phyloP scores from a whole-genome alignment of 2,329 filamentous ascomycete genomes.

The Colletotrichum neosansevieriae region DNA sequence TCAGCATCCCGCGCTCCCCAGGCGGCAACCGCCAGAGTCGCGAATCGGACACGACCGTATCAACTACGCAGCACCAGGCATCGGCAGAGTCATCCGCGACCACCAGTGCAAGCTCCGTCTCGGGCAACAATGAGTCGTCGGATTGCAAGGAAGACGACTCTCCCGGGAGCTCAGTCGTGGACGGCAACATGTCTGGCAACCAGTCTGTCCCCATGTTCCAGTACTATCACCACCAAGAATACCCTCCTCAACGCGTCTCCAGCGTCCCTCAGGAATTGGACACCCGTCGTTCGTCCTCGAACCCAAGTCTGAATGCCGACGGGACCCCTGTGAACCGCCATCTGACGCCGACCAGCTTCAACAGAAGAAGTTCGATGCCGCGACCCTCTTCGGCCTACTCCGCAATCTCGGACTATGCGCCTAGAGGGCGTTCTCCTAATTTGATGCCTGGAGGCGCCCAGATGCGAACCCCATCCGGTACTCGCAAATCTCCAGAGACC shows the following conservation, averaged over 20 bases:
- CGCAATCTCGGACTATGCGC: conserved; percentile 74
- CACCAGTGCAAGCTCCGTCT: conserved; percentile 69
- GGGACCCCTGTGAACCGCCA: conserved; percentile 67
- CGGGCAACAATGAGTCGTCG: conserved; percentile 60
- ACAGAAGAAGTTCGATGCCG: conserved; percentile 69
- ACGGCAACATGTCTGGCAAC: conserved; percentile 55
- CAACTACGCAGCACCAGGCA: conserved; percentile 59
- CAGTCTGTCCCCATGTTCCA: conserved; percentile 68
- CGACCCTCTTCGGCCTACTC: conserved; percentile 85
- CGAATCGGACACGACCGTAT: conserved; percentile 62
- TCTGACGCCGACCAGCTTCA: conserved; percentile 69
- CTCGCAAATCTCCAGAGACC: conserved; percentile 67
- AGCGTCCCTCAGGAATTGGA: conserved; percentile 57
- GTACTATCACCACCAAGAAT: conserved; percentile 70
- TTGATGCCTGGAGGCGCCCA: conserved; percentile 57
- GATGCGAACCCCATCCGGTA: conserved; percentile 60
- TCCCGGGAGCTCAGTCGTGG: conserved; percentile 63
- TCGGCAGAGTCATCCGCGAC: conserved; percentile 66
- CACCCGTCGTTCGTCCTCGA: conserved; percentile 58
- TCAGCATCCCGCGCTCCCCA: conserved; percentile 49
- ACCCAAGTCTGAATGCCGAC: conserved; percentile 63
- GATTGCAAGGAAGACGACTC: conserved; percentile 62
- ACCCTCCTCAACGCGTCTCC: conserved; percentile 53
- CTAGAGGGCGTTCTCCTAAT: conserved; percentile 72
- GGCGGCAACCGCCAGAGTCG: conserved; percentile 62